phyloP scores from a whole-genome alignment of 805 yeast species.

The Cyberlindnera suaveolens region DNA sequence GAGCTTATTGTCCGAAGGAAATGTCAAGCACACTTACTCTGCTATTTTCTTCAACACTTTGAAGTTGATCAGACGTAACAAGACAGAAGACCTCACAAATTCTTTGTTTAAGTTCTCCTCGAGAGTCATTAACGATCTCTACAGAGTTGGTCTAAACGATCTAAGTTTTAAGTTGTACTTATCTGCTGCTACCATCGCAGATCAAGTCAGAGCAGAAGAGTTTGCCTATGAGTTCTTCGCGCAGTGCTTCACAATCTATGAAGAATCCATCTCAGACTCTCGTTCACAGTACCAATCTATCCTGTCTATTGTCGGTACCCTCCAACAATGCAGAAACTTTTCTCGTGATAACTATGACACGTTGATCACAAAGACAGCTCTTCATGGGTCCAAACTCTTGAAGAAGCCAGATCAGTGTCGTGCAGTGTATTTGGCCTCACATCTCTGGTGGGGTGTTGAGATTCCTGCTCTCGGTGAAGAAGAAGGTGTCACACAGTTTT shows the following conservation, averaged over 20 bases:
- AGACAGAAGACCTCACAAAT: conserved; percentile 19
- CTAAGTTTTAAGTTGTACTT: conserved; percentile 42
- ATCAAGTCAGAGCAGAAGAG: conserved; percentile 64
- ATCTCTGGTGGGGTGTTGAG: conserved; percentile 90
- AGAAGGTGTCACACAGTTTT: conserved; percentile 36
- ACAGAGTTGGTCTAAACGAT: conserved; percentile 32
- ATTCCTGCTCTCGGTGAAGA: conserved; percentile 40
- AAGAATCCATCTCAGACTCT: conserved; percentile 51
- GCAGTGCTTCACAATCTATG: conserved; percentile 82
- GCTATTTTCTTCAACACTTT: conserved; percentile 61
- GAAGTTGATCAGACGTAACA: conserved; percentile 46
- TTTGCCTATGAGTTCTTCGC: conserved; percentile 84
- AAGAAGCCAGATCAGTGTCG: conserved; percentile 95
- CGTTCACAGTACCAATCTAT: conserved; percentile 48
- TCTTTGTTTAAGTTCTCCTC: conserved; percentile 68
- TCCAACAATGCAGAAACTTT: conserved; percentile 47
- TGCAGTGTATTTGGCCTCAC: conserved; percentile 81
- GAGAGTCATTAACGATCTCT: conserved; percentile 62
- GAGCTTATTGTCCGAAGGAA: conserved; percentile 49
- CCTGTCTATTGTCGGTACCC: conserved; percentile 41
- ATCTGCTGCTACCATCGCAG: conserved; percentile 70
- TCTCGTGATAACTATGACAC: conserved; percentile 69
- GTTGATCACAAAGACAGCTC: conserved; percentile 76
- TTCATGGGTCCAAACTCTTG: conserved; percentile 81
- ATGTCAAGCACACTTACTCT: conserved; percentile 66